These are phyloP conservation scores for Exophiala sp. DNA, from an alignment of 2,329 filamentous ascomycete genomes.

Conservation along the genomic window DNA sequence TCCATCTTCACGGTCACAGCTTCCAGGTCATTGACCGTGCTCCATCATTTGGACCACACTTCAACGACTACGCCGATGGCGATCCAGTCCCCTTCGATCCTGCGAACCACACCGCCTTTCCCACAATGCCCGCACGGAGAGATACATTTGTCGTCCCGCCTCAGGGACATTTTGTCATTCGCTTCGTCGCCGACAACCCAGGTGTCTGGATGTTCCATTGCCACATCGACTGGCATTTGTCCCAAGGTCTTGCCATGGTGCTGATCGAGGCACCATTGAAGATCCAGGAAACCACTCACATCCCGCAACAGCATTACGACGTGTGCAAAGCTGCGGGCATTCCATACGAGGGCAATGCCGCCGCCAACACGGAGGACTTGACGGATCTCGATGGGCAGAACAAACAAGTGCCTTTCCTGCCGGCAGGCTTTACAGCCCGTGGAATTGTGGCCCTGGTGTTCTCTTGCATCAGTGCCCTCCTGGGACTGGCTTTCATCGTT, in stretches of 20 bases:
- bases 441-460: constrained; percentile 72
- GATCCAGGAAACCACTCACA: constrained; percentile 54
- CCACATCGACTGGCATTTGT: constrained; percentile 50
- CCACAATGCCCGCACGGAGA: constrained; percentile 33
- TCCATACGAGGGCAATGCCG: constrained; percentile 59
- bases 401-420: constrained; percentile 53
- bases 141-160: constrained; percentile 52
- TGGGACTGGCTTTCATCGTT: constrained; percentile 43
- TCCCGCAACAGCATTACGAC: constrained; percentile 27
- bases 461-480: constrained; percentile 59
- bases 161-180: constrained; percentile 50
- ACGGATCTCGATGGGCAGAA: constrained; percentile 56
- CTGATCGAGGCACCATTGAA: constrained; percentile 37
- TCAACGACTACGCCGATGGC: constrained; percentile 45
- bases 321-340: constrained; percentile 43
- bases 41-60: constrained; percentile 49
- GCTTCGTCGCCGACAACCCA: constrained; percentile 52
- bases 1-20: constrained; percentile 62
- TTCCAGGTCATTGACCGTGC: constrained; percentile 64
- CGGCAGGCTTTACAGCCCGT: constrained; percentile 59
- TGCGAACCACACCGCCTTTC: constrained; percentile 24
- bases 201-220: constrained; percentile 49
- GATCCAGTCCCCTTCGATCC: constrained; percentile 32
- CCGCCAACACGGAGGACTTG: constrained; percentile 60
- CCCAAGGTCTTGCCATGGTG: constrained; percentile 41